Evolutionary conservation across 2,329 filamentous ascomycete species (phyloP).

Genomic region (Pseudofabraea citricarpa): DNA sequence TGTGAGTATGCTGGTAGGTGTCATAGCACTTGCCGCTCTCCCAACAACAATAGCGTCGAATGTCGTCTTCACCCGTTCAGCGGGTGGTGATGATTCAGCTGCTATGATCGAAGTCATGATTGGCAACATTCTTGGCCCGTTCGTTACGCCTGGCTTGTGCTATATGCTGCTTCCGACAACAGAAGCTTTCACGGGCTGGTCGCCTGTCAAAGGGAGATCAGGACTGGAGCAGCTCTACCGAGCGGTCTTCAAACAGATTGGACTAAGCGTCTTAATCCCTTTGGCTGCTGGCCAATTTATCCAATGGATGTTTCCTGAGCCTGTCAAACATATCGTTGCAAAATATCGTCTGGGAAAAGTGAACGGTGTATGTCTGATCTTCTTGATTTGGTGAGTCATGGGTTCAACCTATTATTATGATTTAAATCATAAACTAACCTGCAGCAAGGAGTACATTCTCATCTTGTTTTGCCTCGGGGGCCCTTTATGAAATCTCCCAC

Average conservation of each 20-base stretch:
- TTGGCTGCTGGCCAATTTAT: constrained; percentile 57
- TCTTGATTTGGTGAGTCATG: not conserved
- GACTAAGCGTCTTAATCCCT: constrained; percentile 61
- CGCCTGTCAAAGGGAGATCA: constrained; percentile 29
- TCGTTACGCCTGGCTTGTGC: constrained; percentile 60
- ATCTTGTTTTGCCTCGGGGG: not conserved
- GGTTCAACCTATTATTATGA: not conserved
- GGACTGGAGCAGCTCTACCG: constrained; percentile 58
- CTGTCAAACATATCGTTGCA: not conserved
- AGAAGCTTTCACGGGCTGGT: not conserved
- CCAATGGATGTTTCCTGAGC: constrained; percentile 37
- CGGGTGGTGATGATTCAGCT: constrained; percentile 62
- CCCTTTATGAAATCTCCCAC: constrained; percentile 35
- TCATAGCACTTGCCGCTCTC: constrained; percentile 37
- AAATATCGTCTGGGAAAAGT: not conserved
- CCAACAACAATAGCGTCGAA: constrained; percentile 71
- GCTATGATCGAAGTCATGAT: constrained; percentile 65
- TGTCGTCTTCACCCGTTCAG: constrained; percentile 67
- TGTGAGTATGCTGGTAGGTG: not conserved
- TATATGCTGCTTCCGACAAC: constrained; percentile 20
- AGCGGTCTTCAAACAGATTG: constrained; percentile 63
- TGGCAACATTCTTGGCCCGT: constrained; percentile 64
- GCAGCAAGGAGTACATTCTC: not conserved
- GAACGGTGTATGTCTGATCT: not conserved
- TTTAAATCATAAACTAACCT: not conserved